phyloP scores from a whole-genome alignment of 2,329 filamentous ascomycete species.

The Fusarium coffeatum region DNA sequence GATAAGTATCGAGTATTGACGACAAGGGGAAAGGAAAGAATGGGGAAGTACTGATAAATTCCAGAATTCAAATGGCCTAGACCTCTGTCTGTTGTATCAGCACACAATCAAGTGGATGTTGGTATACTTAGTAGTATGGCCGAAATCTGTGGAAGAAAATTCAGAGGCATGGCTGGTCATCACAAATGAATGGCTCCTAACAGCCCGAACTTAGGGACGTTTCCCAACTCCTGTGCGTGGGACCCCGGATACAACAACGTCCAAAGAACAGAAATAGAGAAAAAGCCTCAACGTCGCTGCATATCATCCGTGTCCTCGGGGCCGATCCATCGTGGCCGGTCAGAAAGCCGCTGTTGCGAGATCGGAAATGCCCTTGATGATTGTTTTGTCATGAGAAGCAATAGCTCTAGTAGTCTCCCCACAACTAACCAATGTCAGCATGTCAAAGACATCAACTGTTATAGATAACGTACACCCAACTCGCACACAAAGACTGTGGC shows the following conservation, averaged over 20 bases:
- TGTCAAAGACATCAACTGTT: conserved; percentile 1
- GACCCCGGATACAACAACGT: conserved; percentile 8
- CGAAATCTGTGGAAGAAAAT: conserved; percentile 3
- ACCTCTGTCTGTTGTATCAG: conserved; percentile 8
- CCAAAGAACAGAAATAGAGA: conserved; percentile 1
- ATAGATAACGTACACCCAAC: not conserved
- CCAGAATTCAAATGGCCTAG: conserved; percentile 19
- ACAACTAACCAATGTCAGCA: conserved; percentile 11
- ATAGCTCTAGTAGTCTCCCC: not conserved
- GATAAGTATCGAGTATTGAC: conserved; percentile 8
- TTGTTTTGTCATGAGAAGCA: conserved; percentile 8
- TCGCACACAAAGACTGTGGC: not conserved
- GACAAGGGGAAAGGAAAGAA: conserved; percentile 2
- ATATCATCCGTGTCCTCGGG: conserved; percentile 18
- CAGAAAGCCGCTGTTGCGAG: conserved; percentile 25
- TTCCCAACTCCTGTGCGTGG: not conserved
- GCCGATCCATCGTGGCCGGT: conserved; percentile 9
- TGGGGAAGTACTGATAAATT: conserved; percentile 5
- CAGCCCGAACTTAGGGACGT: conserved; percentile 3
- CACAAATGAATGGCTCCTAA: not conserved
- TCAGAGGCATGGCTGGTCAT: conserved; percentile 3
- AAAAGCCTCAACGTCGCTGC: conserved; percentile 36
- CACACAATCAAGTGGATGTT: conserved; percentile 6
- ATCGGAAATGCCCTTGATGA: conserved; percentile 16
- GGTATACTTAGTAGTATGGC: not conserved